phyloP scores from a whole-genome alignment of 352 stramenopile genomes.

The Phytophthora brassicae region DNA sequence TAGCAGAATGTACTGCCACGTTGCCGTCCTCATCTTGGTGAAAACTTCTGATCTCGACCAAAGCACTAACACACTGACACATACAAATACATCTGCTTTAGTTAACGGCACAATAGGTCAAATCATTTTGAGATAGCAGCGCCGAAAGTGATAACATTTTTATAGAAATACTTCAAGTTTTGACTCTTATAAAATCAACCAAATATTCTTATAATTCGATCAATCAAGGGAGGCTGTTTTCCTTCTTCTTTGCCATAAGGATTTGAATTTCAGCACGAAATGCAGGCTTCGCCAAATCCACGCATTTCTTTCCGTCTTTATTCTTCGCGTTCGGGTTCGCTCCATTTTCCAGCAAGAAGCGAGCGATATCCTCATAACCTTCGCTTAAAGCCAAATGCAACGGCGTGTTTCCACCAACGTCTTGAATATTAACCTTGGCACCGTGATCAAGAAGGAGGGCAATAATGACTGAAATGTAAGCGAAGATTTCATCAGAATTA shows the following conservation, averaged over 20 bases:
- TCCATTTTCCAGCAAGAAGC: conserved; percentile 58
- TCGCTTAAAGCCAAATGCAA: conserved; percentile 70
- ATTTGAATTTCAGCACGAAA: conserved; percentile 50
- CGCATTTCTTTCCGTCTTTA: conserved; percentile 52
- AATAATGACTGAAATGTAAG: conserved; percentile 47
- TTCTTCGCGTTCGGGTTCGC: conserved; percentile 60
- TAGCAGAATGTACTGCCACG: conserved; percentile 64
- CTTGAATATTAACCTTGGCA: conserved; percentile 52
- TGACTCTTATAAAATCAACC: not conserved
- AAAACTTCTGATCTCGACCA: conserved; percentile 65
- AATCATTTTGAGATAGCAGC: not conserved
- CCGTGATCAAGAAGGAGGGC: conserved; percentile 62
- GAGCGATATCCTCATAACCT: conserved; percentile 62
- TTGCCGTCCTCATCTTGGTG: conserved; percentile 60
- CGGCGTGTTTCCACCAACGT: conserved; percentile 69
- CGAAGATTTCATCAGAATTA: not conserved
- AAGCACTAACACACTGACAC: conserved; percentile 13
- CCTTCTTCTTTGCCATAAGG: conserved; percentile 29
- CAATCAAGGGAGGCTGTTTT: conserved; percentile 1
- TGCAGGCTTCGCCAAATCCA: conserved; percentile 51
- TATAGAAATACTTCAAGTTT: conserved; percentile 10
- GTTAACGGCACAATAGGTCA: not conserved
- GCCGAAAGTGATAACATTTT: not conserved
- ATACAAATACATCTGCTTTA: not conserved
- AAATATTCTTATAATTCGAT: not conserved